These are phyloP conservation scores for Hypoxylon sp. DNA, from an alignment of 2,329 filamentous ascomycete species.

Conservation along the genomic window DNA sequence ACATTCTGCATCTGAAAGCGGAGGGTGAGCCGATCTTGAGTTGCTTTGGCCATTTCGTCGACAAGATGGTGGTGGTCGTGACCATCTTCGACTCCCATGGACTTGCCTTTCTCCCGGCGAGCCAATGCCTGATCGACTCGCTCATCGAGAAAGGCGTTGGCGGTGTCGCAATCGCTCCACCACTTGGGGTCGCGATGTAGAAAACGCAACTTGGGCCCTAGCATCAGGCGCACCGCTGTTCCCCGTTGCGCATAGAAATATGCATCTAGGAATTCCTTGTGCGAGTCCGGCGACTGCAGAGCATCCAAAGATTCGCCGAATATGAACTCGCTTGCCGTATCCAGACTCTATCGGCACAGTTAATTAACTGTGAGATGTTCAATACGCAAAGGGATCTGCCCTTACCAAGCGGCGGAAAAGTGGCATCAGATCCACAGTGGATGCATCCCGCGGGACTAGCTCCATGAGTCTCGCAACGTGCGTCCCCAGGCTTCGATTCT, in stretches of 20 bases:
- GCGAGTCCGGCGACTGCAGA: conserved; percentile 7
- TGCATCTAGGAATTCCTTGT: conserved; percentile 15
- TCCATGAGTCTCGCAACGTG: conserved; percentile 17
- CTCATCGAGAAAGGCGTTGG: conserved; percentile 23
- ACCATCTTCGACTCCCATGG: background rate
- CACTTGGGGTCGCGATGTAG: conserved; percentile 18
- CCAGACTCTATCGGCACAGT: conserved; percentile 12
- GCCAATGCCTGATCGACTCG: conserved; percentile 21
- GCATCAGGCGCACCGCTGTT: conserved; percentile 17
- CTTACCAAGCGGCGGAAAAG: conserved; percentile 15
- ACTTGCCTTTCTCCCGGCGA: conserved; percentile 9
- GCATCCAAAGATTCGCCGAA: conserved; percentile 15
- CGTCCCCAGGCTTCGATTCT: conserved; percentile 16
- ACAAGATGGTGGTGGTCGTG: conserved; percentile 15
- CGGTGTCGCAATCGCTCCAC: conserved; percentile 14
- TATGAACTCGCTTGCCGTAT: conserved; percentile 22
- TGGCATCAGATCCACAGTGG: conserved; percentile 18
- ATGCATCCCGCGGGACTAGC: conserved; percentile 16
- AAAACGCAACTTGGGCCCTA: conserved; percentile 7
- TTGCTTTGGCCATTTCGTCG: conserved; percentile 35
- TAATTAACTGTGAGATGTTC: background rate
- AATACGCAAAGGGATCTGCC: background rate
- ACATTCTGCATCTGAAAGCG: conserved; percentile 33
- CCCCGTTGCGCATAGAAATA: conserved; percentile 19
- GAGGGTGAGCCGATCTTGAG: conserved; percentile 28